Conservation (phyloP, 140 eudicot genomes). For the Stevia rebaudiana region DNA sequence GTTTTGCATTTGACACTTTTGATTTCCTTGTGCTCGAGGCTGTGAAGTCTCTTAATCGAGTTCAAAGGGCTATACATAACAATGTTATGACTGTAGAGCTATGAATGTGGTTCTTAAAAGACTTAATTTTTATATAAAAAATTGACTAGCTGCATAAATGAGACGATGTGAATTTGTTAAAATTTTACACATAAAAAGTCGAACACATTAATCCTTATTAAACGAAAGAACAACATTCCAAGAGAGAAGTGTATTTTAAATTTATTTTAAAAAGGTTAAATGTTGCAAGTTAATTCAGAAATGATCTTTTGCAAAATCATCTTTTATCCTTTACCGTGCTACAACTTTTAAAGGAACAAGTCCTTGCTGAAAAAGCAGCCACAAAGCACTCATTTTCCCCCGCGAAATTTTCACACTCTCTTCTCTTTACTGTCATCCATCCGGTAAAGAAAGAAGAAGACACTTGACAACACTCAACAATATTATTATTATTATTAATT, state of each 20-base stretch:
- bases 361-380: conserved; percentile 22
- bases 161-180: no score
- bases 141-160: no score
- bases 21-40: no score
- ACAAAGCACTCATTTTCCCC: conserved; percentile 26
- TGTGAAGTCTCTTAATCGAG: no score
- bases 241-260: background rate
- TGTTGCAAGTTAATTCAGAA: background rate
- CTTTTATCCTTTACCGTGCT: background rate
- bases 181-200: no score
- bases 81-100: no score
- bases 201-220: no score
- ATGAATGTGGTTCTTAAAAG: no score
- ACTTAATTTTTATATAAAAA: no score
- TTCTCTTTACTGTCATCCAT: conserved; percentile 11
- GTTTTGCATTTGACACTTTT: no score
- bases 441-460: background rate
- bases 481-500: no score
- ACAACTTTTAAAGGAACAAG: conserved; percentile 18
- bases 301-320: background rate
- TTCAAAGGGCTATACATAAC: no score
- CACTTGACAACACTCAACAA: conserved; percentile 19
- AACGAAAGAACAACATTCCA: background rate
- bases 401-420: conserved; percentile 19
- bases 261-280: background rate